Conservation (phyloP, 2,329 filamentous ascomycete genomes). For the Furcasterigmium furcatum region DNA sequence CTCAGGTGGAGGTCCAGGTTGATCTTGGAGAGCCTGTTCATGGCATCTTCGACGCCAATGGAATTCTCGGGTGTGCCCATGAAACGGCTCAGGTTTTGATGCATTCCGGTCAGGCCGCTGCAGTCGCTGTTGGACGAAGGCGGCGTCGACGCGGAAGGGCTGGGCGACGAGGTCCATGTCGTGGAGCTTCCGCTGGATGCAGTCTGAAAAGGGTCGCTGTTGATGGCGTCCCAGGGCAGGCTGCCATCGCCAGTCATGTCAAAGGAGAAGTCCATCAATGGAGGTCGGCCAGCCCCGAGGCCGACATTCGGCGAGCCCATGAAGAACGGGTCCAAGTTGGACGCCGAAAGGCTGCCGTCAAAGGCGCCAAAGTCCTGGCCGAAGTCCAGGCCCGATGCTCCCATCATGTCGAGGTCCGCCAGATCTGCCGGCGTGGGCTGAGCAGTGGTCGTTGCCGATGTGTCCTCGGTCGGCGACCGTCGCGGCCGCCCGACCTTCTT, state of each 20-base stretch:
- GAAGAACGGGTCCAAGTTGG: not conserved
- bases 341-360: not conserved
- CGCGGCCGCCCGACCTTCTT: constrained; percentile 25
- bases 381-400: not conserved
- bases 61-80: not conserved
- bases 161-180: not conserved
- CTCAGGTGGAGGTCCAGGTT: not conserved
- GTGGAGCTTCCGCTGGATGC: not conserved
- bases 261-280: not conserved
- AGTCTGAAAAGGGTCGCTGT: not conserved
- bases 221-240: not conserved
- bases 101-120: not conserved
- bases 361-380: not conserved
- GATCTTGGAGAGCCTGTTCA: not conserved
- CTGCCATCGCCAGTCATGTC: not conserved
- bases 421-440: no score
- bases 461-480: not conserved
- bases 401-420: not conserved
- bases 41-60: not conserved
- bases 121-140: not conserved
- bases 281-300: not conserved
- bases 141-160: not conserved
- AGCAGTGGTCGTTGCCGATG: not conserved
- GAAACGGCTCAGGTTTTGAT: no score
- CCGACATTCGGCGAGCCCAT: no score